Base-by-base conservation (phyloP, 2,329 filamentous ascomycete species). In the Aspergillus terreus region DNA sequence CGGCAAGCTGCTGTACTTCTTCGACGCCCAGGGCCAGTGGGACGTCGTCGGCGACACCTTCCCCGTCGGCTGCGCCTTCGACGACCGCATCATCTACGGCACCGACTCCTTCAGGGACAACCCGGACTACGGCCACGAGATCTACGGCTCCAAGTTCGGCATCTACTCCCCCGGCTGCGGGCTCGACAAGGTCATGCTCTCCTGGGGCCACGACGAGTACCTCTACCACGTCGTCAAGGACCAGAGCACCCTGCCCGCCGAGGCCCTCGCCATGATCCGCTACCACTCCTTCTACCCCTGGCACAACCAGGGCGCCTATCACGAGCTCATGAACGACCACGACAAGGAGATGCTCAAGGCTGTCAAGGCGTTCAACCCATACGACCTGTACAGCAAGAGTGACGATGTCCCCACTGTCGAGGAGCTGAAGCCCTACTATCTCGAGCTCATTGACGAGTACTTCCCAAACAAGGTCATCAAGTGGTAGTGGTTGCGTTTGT, bases 221-320 rank as follows among this genome's bases (percentile, higher is more conserved):
- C 64, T 74, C 35, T 96, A 95, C 77, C 85, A 90, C 64, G 85
- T 95, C 55, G 84, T 88, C 72, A 91, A 90, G 77, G 86, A 88
- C 57, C 90, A 95, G 77, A 86, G 82, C 45, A 86, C 77, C 0
- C 79, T 96, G 41, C 91, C 91, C 0, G 79, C 81, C 44, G 90
- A 95, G 79, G 88, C 87, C 0, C 80, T 96, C 10, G 91, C 90
- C 54, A 95, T 96, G 89, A 94, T 96, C 69, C 80, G 91, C 50
- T 95, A 95, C 74, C 91, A 96, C 75, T 90, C 85, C 5, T 95
- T 95, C 75, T 96, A 96, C 73, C 86, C 91, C 14, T 96, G 90
- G 91, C 91, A 95, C 74, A 83, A 80, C 55, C 85, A 87, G 69
- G 86, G 86, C 49, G 90, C 88, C 6, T 96, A 96, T 74, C 72